Base-by-base conservation (phyloP, 139 green algal genomes). In the Chlorella sp. region DNA sequence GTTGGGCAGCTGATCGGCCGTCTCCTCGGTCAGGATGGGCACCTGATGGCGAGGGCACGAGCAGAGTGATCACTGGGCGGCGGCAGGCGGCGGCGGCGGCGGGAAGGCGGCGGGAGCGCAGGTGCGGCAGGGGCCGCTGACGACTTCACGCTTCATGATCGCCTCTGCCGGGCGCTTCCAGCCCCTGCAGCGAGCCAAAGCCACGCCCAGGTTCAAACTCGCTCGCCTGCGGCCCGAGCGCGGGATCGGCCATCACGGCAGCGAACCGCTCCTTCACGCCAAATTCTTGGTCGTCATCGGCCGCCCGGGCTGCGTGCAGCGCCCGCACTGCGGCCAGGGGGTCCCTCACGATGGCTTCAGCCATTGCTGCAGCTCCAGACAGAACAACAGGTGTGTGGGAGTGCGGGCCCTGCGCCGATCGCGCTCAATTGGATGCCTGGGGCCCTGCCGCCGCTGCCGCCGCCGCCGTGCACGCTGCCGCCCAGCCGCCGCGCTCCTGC, bases 1-100 rank as follows among this genome's bases (percentile, higher is more conserved):
- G 67, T 91, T 85, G 13, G 90, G 87, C 32, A 96, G 84, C 7
- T 34, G 46, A 4, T 95, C 92, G 0, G 84, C 80, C 0, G 60
- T 84, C 0, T 83, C 74, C 2, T 76, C 36, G 1, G 84, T 92
- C 9, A 95, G 74, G 9, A 86, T 26, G 0, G 92, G 92, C 9
- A 94, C 78, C 92, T 95, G 84, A 38, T 30, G 46, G 8, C 11
- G 46, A 11, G 46, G 24, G 51, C 51, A 16, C 2, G 51, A 16
- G 11, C 9, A 60, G 64, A 40, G 64, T 2, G 32, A 11, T 70
- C 64, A 40, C 64, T 14, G 26, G 22, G 56, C 32, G 26, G 58
- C 44, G n/a, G 69, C 24, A 16, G 32, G 69, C 64, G 64, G 20
- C 64, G 30, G 64, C 30, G 8, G 32, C 30, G 64, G 17, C 2